phyloP scores from a whole-genome alignment of 2,329 filamentous ascomycete species.

The Beauveria sp. region DNA sequence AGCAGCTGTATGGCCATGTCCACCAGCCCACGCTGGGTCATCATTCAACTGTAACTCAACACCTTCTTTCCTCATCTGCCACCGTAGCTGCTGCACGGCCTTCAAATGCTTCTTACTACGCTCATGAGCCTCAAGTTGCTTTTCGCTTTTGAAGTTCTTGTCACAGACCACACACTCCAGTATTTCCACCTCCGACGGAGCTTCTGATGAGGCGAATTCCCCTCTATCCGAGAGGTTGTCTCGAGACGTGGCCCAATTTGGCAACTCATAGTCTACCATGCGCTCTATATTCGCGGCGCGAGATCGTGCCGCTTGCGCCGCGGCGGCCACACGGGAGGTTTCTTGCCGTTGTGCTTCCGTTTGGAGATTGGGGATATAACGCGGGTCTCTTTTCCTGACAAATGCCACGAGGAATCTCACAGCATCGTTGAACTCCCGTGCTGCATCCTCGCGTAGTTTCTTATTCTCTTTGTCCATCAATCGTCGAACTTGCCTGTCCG shows the following conservation, averaged over 20 bases:
- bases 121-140: conserved; percentile 85
- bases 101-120: conserved; percentile 95
- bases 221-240: conserved; percentile 45
- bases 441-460: conserved; percentile 70
- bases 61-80: conserved; percentile 79
- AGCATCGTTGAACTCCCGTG: conserved; percentile 85
- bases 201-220: conserved; percentile 54
- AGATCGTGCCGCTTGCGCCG: conserved; percentile 76
- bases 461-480: conserved; percentile 95
- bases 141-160: conserved; percentile 81
- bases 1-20: background rate
- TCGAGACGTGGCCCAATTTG: conserved; percentile 65
- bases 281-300: conserved; percentile 75
- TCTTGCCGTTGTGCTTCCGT: conserved; percentile 76
- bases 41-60: conserved; percentile 43
- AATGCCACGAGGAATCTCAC: conserved; percentile 81
- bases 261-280: conserved; percentile 55
- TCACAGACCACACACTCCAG: conserved; percentile 73
- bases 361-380: conserved; percentile 69
- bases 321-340: conserved; percentile 66
- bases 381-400: conserved; percentile 82
- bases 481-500: conserved; percentile 73
- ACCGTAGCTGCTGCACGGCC: conserved; percentile 68
- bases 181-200: conserved; percentile 48
- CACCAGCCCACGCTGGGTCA: background rate